These are phyloP conservation scores for Chlorella sp. DNA, from an alignment of 139 green algal genomes.

Conservation along the genomic window DNA sequence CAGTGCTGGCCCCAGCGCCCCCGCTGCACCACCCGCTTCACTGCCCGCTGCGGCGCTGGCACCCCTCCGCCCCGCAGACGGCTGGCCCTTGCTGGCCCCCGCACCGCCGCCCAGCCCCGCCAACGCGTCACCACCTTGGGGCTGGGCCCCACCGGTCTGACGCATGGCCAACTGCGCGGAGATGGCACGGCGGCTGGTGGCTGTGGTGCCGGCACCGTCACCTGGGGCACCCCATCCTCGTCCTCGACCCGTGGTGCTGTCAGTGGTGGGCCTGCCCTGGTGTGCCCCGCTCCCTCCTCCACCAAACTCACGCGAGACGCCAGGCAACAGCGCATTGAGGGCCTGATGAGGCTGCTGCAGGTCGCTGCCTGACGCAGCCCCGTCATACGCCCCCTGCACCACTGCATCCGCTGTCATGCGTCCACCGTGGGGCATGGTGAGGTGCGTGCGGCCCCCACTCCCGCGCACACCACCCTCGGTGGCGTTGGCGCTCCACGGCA, in stretches of 20 bases:
- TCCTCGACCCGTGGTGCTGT: neutral
- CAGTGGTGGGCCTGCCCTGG: neutral
- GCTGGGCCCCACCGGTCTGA: neutral
- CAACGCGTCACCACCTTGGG: neutral
- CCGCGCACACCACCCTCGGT: neutral
- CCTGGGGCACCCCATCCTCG: neutral
- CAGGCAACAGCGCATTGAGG: neutral
- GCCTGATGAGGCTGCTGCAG: neutral
- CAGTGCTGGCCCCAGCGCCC: neutral
- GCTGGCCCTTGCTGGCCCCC: neutral
- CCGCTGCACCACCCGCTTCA: neutral
- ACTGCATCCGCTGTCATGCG: neutral
- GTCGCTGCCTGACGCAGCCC: too few relatives aligned
- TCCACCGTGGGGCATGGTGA: neutral
- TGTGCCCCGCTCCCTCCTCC: too few relatives aligned
- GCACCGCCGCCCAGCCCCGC: neutral
- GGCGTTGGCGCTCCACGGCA: constrained; percentile 2
- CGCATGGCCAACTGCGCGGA: neutral
- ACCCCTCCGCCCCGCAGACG: too few relatives aligned
- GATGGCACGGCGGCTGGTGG: neutral
- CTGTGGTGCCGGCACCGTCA: neutral
- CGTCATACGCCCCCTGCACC: neutral
- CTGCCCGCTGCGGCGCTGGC: too few relatives aligned
- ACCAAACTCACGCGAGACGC: too few relatives aligned
- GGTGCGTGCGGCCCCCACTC: neutral